phyloP scores from a whole-genome alignment of 2,329 filamentous ascomycete genomes.

The Didymosphaeria variabile region DNA sequence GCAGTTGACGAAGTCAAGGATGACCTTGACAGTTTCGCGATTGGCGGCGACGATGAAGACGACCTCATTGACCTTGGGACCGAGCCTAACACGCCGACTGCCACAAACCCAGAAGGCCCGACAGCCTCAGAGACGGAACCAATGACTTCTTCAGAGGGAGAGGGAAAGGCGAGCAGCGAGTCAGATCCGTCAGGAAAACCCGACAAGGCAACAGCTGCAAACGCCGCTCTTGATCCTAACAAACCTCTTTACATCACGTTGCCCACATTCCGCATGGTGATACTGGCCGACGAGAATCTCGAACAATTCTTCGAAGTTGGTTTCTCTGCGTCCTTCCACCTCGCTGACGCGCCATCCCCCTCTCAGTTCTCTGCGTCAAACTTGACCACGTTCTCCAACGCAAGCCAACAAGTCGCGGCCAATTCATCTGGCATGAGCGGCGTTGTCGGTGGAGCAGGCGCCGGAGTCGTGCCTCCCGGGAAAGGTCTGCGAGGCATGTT shows the following conservation, averaged over 20 bases:
- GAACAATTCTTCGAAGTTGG: constrained; percentile 98
- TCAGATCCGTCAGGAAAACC: constrained; percentile 43
- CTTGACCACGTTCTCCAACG: constrained; percentile 84
- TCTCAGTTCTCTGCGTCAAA: constrained; percentile 66
- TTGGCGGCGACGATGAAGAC: constrained; percentile 75
- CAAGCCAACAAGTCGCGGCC: constrained; percentile 59
- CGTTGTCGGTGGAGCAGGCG: constrained; percentile 54
- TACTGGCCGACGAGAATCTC: constrained; percentile 92
- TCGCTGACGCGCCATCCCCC: constrained; percentile 70
- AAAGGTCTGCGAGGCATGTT: constrained; percentile 90
- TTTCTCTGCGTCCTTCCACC: constrained; percentile 90
- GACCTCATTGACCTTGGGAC: constrained; percentile 68
- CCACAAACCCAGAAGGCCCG: constrained; percentile 33
- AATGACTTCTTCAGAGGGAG: constrained; percentile 28
- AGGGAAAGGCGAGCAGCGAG: constrained; percentile 32
- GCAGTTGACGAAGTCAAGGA: constrained; percentile 39
- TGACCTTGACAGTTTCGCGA: constrained; percentile 70
- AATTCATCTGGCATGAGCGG: constrained; percentile 52
- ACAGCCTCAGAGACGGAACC: constrained; percentile 30
- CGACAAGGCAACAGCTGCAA: constrained; percentile 76
- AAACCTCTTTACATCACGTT: constrained; percentile 95
- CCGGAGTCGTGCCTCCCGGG: constrained; percentile 67
- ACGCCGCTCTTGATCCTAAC: constrained; percentile 88
- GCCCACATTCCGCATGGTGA: constrained; percentile 98
- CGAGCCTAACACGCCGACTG: constrained; percentile 41